phyloP scores from a whole-genome alignment of 2,329 filamentous ascomycete species.

The Hypoxylon sp. region DNA sequence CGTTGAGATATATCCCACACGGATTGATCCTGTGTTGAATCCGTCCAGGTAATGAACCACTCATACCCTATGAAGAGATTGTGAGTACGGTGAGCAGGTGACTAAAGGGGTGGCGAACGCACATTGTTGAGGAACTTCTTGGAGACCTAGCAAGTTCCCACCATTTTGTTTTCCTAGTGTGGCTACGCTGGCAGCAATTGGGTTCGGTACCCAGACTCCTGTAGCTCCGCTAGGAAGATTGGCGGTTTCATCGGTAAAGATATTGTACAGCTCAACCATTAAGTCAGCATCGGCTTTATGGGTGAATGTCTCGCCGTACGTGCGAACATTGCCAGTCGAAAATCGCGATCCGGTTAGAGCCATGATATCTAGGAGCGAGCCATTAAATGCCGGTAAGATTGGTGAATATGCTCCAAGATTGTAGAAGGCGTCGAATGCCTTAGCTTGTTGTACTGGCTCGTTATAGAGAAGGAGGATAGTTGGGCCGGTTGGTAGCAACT shows the following conservation, averaged over 20 bases:
- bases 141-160: constrained; percentile 42
- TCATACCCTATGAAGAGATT: constrained; percentile 40
- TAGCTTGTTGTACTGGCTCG: constrained; percentile 23
- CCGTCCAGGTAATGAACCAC: constrained; percentile 43
- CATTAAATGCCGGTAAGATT: constrained; percentile 36
- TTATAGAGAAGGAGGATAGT: constrained; percentile 44
- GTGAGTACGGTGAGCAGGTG: constrained; percentile 9
- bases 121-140: constrained; percentile 45
- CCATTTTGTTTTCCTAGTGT: constrained; percentile 40
- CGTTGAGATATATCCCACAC: constrained; percentile 33
- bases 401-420: constrained; percentile 31
- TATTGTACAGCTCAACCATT: constrained; percentile 41
- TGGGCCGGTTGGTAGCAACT: constrained; percentile 41
- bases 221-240: constrained; percentile 39
- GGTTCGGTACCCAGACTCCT: constrained; percentile 45
- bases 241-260: constrained; percentile 40
- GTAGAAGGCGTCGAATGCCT: constrained; percentile 44
- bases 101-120: constrained; percentile 2
- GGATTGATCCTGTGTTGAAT: constrained; percentile 37
- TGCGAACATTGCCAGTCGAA: constrained; percentile 32
- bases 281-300: constrained; percentile 38
- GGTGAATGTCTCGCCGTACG: constrained; percentile 45
- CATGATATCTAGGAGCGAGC: constrained; percentile 40
- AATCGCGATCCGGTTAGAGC: constrained; percentile 40
- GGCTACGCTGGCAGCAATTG: constrained; percentile 42